phyloP scores from a whole-genome alignment of 2,329 filamentous ascomycete species.

The Graphilbum ipis-grandicollis region DNA sequence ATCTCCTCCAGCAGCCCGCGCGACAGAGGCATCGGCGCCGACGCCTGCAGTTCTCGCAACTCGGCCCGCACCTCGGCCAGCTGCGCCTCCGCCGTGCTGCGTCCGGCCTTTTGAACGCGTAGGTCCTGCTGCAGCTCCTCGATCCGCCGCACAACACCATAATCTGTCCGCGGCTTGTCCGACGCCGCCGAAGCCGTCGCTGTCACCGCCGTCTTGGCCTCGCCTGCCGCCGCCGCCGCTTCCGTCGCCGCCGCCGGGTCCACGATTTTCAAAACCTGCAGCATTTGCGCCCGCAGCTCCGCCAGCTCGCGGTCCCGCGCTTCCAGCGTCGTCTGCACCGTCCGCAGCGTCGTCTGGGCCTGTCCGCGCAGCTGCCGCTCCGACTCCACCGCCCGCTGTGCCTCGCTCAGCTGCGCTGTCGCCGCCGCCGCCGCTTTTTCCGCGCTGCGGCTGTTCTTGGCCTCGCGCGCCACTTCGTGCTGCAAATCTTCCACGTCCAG shows the following conservation, averaged over 20 bases:
- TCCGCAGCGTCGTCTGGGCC: conserved; percentile 69
- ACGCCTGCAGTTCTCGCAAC: conserved; percentile 46
- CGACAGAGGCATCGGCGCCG: conserved; percentile 18
- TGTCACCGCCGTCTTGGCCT: conserved; percentile 11
- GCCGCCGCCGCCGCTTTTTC: conserved; percentile 73
- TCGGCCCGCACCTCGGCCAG: conserved; percentile 60
- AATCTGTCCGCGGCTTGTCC: conserved; percentile 17
- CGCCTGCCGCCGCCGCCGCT: conserved; percentile 40
- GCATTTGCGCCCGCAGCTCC: conserved; percentile 63
- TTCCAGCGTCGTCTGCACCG: conserved; percentile 64
- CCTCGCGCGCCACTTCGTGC: conserved; percentile 78
- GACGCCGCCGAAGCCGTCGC: not conserved
- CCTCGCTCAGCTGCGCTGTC: conserved; percentile 71
- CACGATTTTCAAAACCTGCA: conserved; percentile 71
- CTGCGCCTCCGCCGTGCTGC: conserved; percentile 67
- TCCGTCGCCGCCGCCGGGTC: conserved; percentile 55
- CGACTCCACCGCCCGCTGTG: conserved; percentile 52
- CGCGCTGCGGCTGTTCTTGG: conserved; percentile 75
- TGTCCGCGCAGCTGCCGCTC: conserved; percentile 74
- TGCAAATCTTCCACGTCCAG: conserved; percentile 81
- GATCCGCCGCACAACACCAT: conserved; percentile 71
- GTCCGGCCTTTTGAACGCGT: conserved; percentile 64
- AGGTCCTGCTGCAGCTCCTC: conserved; percentile 81
- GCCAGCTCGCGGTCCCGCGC: conserved; percentile 64
- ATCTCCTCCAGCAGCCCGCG: conserved; percentile 75